Base-by-base conservation (phyloP, 352 stramenopile species). In the Phytophthora idaei region DNA sequence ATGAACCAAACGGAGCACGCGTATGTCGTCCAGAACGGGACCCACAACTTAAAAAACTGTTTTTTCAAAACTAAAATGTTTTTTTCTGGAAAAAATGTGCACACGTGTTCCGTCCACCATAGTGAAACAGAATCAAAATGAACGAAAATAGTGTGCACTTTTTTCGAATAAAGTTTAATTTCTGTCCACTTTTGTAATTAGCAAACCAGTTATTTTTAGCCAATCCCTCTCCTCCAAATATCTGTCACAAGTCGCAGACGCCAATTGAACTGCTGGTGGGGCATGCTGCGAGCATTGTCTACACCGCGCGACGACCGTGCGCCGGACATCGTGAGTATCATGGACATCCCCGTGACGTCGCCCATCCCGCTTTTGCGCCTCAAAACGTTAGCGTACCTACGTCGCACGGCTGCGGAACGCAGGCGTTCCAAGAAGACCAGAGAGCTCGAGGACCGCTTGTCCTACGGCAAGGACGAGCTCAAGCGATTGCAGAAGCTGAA, bases 211-310 rank as follows among this genome's bases (percentile, higher is more conserved):
- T 7, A 1, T 53, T 39, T 53, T 53, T 28, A 53, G 47, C 47
- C 47, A 53, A 53, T 39, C 28, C n/a, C 6, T 9, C 29, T 44
- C 14, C 28, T 15, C 15, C 28, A 14, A 28, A 3, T 15, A 4
- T 48, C 25, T 36, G 17, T 42, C 61, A 69, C 62, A 69, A 27
- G 63, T 70, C 55, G 34, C 63, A 71, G 63, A 61, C 5, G 5
- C 9, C 49, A 66, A 63, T 59, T 37, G 42, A 61, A 67, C 52
- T 56, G 53, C 57, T 66, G 57, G 57, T 15, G 28, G 21, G 9
- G 10, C 25, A 49, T 36, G 45, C 45, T 17, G 5, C 32, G n/a
- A 31, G 27, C 49, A 44, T 5, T 25, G 49, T 42, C n/a, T 12
- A 32, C 49, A 17, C 48, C 48, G 48, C 37, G 7, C 21, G 53